Conservation (phyloP, 1,284 basidiomycete genomes). For the Ceraceosorus guamensis region DNA sequence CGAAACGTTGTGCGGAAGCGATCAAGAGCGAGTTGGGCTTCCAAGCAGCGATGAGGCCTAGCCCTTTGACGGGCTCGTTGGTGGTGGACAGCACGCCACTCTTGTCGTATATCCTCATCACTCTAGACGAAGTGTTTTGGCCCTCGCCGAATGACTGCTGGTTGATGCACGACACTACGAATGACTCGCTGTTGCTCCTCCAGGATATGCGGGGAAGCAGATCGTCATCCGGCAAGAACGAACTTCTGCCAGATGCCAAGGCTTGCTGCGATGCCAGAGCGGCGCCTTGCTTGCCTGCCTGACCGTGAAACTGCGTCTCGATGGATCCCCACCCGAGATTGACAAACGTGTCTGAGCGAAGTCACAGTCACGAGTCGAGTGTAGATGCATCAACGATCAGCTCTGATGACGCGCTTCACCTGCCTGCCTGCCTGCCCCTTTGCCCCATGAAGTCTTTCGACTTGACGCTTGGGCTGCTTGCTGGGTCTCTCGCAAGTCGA, state of each 20-base stretch:
- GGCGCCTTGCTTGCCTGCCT: conserved; percentile 79
- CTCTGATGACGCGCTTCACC: no score
- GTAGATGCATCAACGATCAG: neutral
- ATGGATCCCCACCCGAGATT: conserved; percentile 98
- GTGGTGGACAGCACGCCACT: conserved; percentile 25
- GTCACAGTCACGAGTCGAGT: conserved; percentile 4
- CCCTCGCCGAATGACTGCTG: no score
- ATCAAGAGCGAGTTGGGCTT: conserved; percentile 79
- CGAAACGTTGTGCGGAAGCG: conserved; percentile 73
- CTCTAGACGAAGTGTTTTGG: no score
- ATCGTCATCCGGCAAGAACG: conserved; percentile 62
- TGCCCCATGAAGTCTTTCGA: neutral
- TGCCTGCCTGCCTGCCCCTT: no score
- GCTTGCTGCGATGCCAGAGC: conserved; percentile 43
- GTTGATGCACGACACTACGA: conserved; percentile 63
- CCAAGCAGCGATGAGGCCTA: conserved; percentile 78
- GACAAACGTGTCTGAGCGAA: conserved; percentile 66
- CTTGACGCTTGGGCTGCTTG: conserved; percentile 4
- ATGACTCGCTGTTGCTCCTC: conserved; percentile 85
- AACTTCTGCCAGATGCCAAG: conserved; percentile 26
- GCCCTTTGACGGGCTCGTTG: conserved; percentile 62
- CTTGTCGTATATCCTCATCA: neutral
- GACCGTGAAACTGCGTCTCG: conserved; percentile 94
- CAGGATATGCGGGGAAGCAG: conserved; percentile 70
- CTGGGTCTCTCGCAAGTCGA: neutral